Evolutionary conservation across 306 rosid genomes (phyloP), one percentile per base, ranked within the genome.

Genomic region (Quercus rubra): DNA sequence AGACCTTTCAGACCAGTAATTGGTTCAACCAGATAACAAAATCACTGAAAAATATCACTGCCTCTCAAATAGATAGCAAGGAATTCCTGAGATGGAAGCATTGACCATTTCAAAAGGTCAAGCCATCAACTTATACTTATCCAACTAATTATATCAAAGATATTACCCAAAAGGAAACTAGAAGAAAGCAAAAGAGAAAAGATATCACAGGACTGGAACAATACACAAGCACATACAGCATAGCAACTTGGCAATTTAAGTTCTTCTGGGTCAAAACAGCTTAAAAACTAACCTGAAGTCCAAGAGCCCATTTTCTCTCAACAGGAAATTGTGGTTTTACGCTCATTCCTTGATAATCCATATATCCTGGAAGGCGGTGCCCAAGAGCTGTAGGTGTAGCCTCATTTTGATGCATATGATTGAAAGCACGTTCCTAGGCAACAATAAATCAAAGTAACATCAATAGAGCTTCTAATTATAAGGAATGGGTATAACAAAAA

Each of bases 271-370:
- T 43, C 51, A 80, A 23, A 83, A 74, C 61, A 75, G 69, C 38
- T 52, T 76, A 86, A 91, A 81, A 33, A 58, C 54, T n/a, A 82
- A 90, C 99, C 97, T 94, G 97, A 85, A 94, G 97, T 72, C 99
- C 97, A 78, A 94, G 99, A 81, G 99, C 97, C 99, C 99, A 92
- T 82, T 91, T 94, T 73, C 95, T 89, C 85, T 94, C 94, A 78
- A 64, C 90, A n/a, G 93, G 97, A 70, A 83, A 82, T 82, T 91
- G 97, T 62, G 86, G 91, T 76, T 90, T 84, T 67, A 84, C 20
- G 38, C 89, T 95, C 67, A 76, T 73, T 61, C 89, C 97, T 83
- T 90, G 97, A 83, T 85, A 87, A 31, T 92, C 92, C 86, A 88
- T 79, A 81, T 82, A 91, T 35, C 95, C 97, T 20, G 89, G 80